phyloP scores from a whole-genome alignment of 352 stramenopile genomes.

The Peronospora destructor region DNA sequence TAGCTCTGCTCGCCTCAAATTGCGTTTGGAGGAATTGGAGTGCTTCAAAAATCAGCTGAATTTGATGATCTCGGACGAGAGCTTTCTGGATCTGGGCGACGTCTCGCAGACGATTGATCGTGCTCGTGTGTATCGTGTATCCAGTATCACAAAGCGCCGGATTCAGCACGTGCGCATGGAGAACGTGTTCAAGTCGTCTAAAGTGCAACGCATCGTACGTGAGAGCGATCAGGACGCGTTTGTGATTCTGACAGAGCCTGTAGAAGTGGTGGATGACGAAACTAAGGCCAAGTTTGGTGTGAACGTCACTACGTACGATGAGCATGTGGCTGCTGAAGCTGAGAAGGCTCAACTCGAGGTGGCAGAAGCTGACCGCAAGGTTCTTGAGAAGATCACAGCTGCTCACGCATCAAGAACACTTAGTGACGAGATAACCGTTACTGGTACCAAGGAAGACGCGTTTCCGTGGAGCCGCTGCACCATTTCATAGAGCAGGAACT shows the following conservation, averaged over 20 bases:
- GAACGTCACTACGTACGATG: constrained; percentile 46
- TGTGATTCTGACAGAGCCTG: constrained; percentile 35
- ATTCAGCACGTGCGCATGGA: constrained; percentile 61
- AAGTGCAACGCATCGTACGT: constrained; percentile 58
- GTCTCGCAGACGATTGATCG: constrained; percentile 57
- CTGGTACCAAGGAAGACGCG: constrained; percentile 13
- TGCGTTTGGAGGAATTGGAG: constrained; percentile 42
- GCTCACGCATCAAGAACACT: constrained; percentile 6
- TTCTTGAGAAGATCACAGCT: constrained; percentile 28
- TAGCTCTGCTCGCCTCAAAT: constrained; percentile 28
- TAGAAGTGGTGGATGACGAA: constrained; percentile 30
- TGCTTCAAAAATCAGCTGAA: constrained; percentile 68
- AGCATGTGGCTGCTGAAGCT: constrained; percentile 34
- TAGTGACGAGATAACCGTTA: constrained; percentile 1
- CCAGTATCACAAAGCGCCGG: constrained; percentile 51
- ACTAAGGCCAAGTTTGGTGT: constrained; percentile 31
- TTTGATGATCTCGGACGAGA: constrained; percentile 71
- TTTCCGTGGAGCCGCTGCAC: constrained; percentile 49
- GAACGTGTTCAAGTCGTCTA: constrained; percentile 52
- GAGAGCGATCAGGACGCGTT: constrained; percentile 60
- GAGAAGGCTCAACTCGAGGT: constrained; percentile 25
- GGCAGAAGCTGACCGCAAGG: constrained; percentile 26
- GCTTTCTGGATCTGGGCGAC: constrained; percentile 51
- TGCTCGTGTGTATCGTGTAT: constrained; percentile 52
- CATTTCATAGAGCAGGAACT: constrained; percentile 42